Conservation (phyloP, 1,139 yeast species). For the Pichia cactophila region DNA sequence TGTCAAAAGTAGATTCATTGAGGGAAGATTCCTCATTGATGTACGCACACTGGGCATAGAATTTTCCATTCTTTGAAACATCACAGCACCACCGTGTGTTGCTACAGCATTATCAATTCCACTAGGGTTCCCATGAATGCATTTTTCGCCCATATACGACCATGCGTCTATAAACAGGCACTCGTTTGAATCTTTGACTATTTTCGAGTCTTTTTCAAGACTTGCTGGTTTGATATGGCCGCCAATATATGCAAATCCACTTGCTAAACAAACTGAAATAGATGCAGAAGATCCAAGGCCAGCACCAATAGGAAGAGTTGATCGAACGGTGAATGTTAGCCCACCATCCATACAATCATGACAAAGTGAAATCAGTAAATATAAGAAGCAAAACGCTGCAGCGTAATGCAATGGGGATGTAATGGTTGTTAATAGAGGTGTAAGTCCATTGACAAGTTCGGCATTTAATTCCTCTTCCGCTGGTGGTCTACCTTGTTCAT, state of each 20-base stretch:
- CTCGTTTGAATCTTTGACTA: slow-evolving; percentile 35
- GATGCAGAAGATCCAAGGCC: slow-evolving; percentile 96
- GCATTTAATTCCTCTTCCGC: slow-evolving; percentile 54
- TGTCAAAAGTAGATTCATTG: slow-evolving; percentile 65
- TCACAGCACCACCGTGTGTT: slow-evolving; percentile 91
- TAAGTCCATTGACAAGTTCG: slow-evolving; percentile 45
- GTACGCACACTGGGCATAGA: slow-evolving; percentile 57
- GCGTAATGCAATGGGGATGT: slow-evolving; percentile 57
- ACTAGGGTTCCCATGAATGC: slow-evolving; percentile 94
- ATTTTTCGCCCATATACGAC: slow-evolving; percentile 91
- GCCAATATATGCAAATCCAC: slow-evolving; percentile 63
- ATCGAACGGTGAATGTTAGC: slow-evolving; percentile 56
- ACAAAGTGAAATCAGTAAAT: slow-evolving; percentile 60
- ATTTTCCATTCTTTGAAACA: slow-evolving; percentile 61
- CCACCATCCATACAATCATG: slow-evolving; percentile 46
- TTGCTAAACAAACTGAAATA: slow-evolving; percentile 73
- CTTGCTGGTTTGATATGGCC: slow-evolving; percentile 39
- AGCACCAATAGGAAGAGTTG: slow-evolving; percentile 92
- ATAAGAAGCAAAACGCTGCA: slow-evolving; percentile 83
- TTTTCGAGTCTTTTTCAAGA: slow-evolving; percentile 18
- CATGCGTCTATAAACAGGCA: slow-evolving; percentile 67
- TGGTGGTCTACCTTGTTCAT: slow-evolving; percentile 32
- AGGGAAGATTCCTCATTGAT: slow-evolving; percentile 66
- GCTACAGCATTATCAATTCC: slow-evolving; percentile 98
- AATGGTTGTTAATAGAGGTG: slow-evolving; percentile 38